phyloP scores from a whole-genome alignment of 176 grass and related monocot species.

The Oryza glaberrima region DNA sequence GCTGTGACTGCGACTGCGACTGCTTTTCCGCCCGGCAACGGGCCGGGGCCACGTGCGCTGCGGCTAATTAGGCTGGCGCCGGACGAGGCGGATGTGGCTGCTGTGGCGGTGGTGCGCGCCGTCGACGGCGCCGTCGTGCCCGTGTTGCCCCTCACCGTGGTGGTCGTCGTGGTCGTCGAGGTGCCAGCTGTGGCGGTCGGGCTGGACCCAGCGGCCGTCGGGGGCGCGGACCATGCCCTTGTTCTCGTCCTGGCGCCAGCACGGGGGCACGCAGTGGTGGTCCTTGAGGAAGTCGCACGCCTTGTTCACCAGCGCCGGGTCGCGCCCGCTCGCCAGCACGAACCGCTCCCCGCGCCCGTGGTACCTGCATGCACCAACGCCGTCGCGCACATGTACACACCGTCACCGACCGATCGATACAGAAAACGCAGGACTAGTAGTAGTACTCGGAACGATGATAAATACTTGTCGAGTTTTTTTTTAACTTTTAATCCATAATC shows the following conservation, averaged over 20 bases:
- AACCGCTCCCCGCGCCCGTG: slow-evolving; percentile 70
- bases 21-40: too few species aligned
- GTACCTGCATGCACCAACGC: slow-evolving; percentile 43
- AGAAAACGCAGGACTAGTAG: too few species aligned
- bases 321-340: slow-evolving; percentile 61
- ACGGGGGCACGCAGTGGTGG: slow-evolving; percentile 70
- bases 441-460: too few species aligned
- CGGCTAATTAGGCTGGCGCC: not conserved
- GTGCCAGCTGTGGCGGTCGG: slow-evolving; percentile 52
- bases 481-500: too few species aligned
- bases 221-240: slow-evolving; percentile 68
- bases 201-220: slow-evolving; percentile 75
- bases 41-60: too few species aligned
- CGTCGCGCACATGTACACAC: too few species aligned
- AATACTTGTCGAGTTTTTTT: too few species aligned
- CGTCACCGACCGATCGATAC: too few species aligned
- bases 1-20: too few species aligned
- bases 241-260: slow-evolving; percentile 88
- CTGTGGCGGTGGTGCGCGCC: slow-evolving; percentile 2
- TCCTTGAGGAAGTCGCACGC: slow-evolving; percentile 73
- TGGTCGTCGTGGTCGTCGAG: slow-evolving; percentile 52
- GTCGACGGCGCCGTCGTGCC: too few species aligned
- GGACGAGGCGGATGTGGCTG: not conserved
- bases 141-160: slow-evolving; percentile 3
- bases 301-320: slow-evolving; percentile 92